These are phyloP conservation scores for Boechera divaricarpa DNA, from an alignment of 345 rosid species.

Conservation along the genomic window DNA sequence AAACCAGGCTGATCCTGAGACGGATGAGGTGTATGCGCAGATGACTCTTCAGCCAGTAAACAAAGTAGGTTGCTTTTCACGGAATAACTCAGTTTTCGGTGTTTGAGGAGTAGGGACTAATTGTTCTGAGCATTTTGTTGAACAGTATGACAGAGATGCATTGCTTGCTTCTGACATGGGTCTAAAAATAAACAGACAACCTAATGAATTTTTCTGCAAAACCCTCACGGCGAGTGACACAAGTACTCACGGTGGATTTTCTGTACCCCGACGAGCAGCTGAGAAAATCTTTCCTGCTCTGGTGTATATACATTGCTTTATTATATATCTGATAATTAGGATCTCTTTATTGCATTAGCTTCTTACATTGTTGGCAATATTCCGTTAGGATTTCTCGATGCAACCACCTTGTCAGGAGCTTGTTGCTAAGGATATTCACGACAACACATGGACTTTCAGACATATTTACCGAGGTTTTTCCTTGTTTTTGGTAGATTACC, in stretches of 20 bases:
- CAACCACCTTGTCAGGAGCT: constrained; percentile 97
- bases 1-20: constrained; percentile 74
- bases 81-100: not conserved
- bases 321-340: not conserved
- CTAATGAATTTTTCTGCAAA: constrained; percentile 91
- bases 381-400: constrained; percentile 80
- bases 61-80: constrained; percentile 39
- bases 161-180: constrained; percentile 87
- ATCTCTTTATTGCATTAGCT: constrained; percentile 21
- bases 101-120: constrained; percentile 13
- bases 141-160: constrained; percentile 92
- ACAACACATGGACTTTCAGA: constrained; percentile 81
- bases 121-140: constrained; percentile 32
- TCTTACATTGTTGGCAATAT: constrained; percentile 36
- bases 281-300: constrained; percentile 94
- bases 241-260: constrained; percentile 98
- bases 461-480: constrained; percentile 90
- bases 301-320: constrained; percentile 52
- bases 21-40: constrained; percentile 84
- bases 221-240: constrained; percentile 97
- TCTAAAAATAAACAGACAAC: constrained; percentile 72
- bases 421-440: constrained; percentile 92
- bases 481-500: not conserved
- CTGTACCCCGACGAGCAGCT: constrained; percentile 96
- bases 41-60: constrained; percentile 75